Conservation (phyloP, 192 early-diverging fungal species). For the Dispira parvispora region DNA sequence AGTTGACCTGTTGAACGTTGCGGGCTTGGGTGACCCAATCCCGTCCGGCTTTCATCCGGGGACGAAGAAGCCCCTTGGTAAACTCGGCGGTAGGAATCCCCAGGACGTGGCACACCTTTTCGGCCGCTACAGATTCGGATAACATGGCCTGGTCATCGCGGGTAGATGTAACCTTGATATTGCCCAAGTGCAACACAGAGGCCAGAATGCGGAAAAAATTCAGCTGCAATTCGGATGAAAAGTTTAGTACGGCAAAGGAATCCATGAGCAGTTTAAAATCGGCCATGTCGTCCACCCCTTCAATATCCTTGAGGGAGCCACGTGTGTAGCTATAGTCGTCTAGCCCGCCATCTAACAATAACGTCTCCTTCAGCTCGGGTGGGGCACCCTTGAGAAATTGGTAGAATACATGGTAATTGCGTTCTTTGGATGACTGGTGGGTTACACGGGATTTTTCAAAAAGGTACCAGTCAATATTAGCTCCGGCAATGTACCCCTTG, state of each 20-base stretch:
- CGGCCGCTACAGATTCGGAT: slow-evolving; percentile 48
- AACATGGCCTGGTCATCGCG: slow-evolving; percentile 80
- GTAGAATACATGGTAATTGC: slow-evolving; percentile 98
- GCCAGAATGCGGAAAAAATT: slow-evolving; percentile 74
- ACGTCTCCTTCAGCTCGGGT: slow-evolving; percentile 47
- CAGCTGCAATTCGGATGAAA: slow-evolving; percentile 54
- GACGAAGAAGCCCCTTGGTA: slow-evolving; percentile 67
- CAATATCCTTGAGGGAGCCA: slow-evolving; percentile 69
- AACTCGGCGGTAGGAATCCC: slow-evolving; percentile 81
- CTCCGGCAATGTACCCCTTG: slow-evolving; percentile 74
- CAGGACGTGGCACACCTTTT: slow-evolving; percentile 87
- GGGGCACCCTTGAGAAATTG: slow-evolving; percentile 84
- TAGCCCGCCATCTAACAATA: slow-evolving; percentile 59
- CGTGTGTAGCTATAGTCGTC: slow-evolving; percentile 72
- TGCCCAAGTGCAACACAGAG: slow-evolving; percentile 83
- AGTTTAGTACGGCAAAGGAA: slow-evolving; percentile 70
- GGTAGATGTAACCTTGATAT: slow-evolving; percentile 63
- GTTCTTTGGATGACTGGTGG: slow-evolving; percentile 74
- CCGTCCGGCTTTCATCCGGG: slow-evolving; percentile 83
- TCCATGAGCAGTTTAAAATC: slow-evolving; percentile 62
- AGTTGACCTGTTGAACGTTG: slow-evolving; percentile 68
- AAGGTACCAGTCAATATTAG: slow-evolving; percentile 93
- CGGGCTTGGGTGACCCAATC: slow-evolving; percentile 91
- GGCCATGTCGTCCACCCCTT: slow-evolving; percentile 77
- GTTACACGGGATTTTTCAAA: slow-evolving; percentile 96